Percentiles rank a stretch among this genome's conserved stretches.
Conservation (phyloP, 495 filamentous ascomycete species). For the Ramalina intermedia region DNA sequence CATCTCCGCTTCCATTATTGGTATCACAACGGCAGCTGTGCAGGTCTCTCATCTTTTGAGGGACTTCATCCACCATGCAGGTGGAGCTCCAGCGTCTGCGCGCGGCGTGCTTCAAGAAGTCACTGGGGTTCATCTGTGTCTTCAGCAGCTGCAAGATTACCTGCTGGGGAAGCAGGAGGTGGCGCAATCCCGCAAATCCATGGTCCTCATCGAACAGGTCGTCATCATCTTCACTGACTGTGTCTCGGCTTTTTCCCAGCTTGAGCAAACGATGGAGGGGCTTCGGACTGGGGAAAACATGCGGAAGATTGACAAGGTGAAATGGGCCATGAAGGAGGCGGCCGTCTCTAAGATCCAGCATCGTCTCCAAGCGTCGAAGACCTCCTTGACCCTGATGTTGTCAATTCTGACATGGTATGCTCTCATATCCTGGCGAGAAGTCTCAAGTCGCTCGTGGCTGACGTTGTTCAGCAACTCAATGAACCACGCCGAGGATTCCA, state of each 20-base stretch:
- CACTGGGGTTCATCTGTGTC: conserved; percentile 10
- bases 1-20: conserved; percentile 12
- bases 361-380: conserved; percentile 15
- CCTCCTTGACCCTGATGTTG: conserved; percentile 16
- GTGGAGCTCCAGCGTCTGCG: conserved; percentile 9
- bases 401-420: conserved; percentile 17
- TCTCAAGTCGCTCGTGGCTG: no score
- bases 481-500: conserved; percentile 8
- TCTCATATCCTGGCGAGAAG: background rate
- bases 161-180: conserved; percentile 9
- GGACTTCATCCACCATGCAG: conserved; percentile 8
- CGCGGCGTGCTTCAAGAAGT: conserved; percentile 9
- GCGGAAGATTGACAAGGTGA: conserved; percentile 12
- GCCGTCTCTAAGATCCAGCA: conserved; percentile 10
- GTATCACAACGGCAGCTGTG: conserved; percentile 9
- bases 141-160: conserved; percentile 12
- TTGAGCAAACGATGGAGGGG: conserved; percentile 15
- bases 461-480: conserved; percentile 5
- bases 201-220: conserved; percentile 17
- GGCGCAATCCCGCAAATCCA: conserved; percentile 8
- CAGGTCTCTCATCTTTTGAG: conserved; percentile 9
- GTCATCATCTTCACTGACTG: conserved; percentile 16
- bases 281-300: conserved; percentile 7
- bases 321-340: conserved; percentile 14
- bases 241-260: conserved; percentile 17